Evolutionary conservation across 179 eudicot species (phyloP).

Genomic region (Dionaea muscipula): DNA sequence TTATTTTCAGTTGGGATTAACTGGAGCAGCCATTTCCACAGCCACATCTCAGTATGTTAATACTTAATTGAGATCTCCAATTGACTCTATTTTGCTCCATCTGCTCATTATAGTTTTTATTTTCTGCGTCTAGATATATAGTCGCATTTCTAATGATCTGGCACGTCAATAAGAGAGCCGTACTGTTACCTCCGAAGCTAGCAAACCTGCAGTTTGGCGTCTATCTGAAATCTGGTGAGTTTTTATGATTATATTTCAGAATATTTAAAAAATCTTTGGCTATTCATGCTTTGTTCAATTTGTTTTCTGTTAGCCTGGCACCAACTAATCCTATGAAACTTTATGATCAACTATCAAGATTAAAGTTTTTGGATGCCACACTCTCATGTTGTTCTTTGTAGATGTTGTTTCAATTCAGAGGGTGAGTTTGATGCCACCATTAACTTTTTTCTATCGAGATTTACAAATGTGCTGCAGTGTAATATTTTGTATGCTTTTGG

Average conservation of each 20-base stretch:
- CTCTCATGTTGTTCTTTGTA: too few species aligned
- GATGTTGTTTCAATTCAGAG: too few species aligned
- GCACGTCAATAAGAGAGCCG: conserved; percentile 52
- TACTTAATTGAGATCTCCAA: conserved; percentile 4
- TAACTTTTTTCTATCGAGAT: too few species aligned
- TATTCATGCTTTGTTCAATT: not conserved
- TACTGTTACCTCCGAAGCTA: conserved; percentile 68
- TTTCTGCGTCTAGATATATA: conserved; percentile 33
- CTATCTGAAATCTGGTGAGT: conserved; percentile 80
- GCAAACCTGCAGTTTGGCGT: conserved; percentile 59
- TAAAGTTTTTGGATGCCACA: too few species aligned
- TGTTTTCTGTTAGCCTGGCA: not conserved
- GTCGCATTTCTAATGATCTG: conserved; percentile 63
- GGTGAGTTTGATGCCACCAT: too few species aligned
- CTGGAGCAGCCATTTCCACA: conserved; percentile 85
- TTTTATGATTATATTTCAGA: not conserved
- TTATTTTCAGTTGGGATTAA: conserved; percentile 47
- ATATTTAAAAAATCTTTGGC: not conserved
- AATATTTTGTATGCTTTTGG: too few species aligned
- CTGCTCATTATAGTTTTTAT: conserved; percentile 8
- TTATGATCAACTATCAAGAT: too few species aligned
- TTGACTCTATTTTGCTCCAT: not conserved
- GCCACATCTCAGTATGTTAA: conserved; percentile 74
- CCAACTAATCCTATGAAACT: too few species aligned
- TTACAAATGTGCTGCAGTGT: too few species aligned